Evolutionary conservation across 2,329 filamentous ascomycete species (phyloP).

Genomic region (Pestalotiopsis fici): DNA sequence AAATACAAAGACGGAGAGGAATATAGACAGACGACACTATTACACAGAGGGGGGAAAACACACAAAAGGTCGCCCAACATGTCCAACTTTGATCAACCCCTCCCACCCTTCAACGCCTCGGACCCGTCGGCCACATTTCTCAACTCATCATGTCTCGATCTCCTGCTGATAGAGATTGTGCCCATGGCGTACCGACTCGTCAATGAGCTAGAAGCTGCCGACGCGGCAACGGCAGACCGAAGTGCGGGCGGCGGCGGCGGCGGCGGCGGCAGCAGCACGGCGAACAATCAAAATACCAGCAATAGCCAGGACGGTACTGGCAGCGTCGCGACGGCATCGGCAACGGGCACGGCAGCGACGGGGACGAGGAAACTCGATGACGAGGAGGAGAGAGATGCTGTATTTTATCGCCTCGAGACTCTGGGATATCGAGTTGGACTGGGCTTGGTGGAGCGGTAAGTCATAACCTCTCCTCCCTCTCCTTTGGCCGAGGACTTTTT

Average conservation of each 20-base stretch:
- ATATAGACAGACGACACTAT: not conserved
- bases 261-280: slow-evolving; percentile 9
- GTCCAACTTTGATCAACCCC: slow-evolving; percentile 69
- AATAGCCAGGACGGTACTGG: not conserved
- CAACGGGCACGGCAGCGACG: slow-evolving; percentile 10
- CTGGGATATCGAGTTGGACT: slow-evolving; percentile 91
- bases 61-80: slow-evolving; percentile 40
- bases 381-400: slow-evolving; percentile 81
- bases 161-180: slow-evolving; percentile 94
- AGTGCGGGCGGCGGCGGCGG: slow-evolving; percentile 18
- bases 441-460: slow-evolving; percentile 85
- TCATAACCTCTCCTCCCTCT: slow-evolving; percentile 14
- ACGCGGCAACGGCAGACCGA: slow-evolving; percentile 5
- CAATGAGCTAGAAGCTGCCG: slow-evolving; percentile 61
- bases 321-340: slow-evolving; percentile 8
- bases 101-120: slow-evolving; percentile 68
- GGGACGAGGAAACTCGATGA: slow-evolving; percentile 56
- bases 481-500: not conserved
- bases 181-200: slow-evolving; percentile 89
- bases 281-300: not conserved
- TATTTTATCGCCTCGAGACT: slow-evolving; percentile 80
- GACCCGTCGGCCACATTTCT: slow-evolving; percentile 79
- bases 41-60: not conserved
- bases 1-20: too few species aligned
- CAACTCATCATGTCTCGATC: slow-evolving; percentile 84